These are phyloP conservation scores for Microdochium nivale DNA, from an alignment of 2,329 filamentous ascomycete genomes.

Conservation along the genomic window DNA sequence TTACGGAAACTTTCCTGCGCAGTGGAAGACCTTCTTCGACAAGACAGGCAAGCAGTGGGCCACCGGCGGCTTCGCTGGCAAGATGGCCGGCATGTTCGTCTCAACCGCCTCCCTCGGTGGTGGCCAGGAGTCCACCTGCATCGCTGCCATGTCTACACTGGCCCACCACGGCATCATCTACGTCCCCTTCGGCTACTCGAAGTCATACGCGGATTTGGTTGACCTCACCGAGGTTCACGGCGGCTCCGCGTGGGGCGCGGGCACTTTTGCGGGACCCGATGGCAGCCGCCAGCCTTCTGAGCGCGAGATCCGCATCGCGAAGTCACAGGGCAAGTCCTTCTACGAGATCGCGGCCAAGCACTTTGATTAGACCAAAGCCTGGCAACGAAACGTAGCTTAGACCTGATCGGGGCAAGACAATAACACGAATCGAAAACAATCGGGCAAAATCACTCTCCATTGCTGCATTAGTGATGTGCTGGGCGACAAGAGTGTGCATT, in stretches of 20 bases:
- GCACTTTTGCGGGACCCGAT: slow-evolving; percentile 73
- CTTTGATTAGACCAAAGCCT: slow-evolving; percentile 42
- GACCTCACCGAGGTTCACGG: slow-evolving; percentile 76
- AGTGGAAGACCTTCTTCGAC: slow-evolving; percentile 95
- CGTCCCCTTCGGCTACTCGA: slow-evolving; percentile 90
- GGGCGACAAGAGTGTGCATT: too few species aligned
- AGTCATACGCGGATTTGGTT: slow-evolving; percentile 59
- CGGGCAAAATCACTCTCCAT: too few species aligned
- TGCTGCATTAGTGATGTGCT: too few species aligned
- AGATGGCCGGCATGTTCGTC: slow-evolving; percentile 87
- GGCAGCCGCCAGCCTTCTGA: slow-evolving; percentile 73
- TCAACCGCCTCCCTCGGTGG: slow-evolving; percentile 78
- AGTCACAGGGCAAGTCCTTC: slow-evolving; percentile 77
- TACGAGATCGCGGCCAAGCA: slow-evolving; percentile 66
- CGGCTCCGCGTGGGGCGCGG: slow-evolving; percentile 86
- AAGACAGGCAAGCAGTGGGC: slow-evolving; percentile 79
- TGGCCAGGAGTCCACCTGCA: slow-evolving; percentile 83
- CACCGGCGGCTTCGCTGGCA: slow-evolving; percentile 69
- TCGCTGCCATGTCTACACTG: slow-evolving; percentile 76
- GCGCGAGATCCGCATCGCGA: slow-evolving; percentile 72
- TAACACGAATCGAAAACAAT: too few species aligned
- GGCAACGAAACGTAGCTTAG: too few species aligned
- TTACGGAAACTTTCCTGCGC: slow-evolving; percentile 93
- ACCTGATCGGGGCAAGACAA: too few species aligned
- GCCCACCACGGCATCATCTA: slow-evolving; percentile 92